Evolutionary conservation across 805 yeast species (phyloP).

Genomic region (Yarrowia porcina): DNA sequence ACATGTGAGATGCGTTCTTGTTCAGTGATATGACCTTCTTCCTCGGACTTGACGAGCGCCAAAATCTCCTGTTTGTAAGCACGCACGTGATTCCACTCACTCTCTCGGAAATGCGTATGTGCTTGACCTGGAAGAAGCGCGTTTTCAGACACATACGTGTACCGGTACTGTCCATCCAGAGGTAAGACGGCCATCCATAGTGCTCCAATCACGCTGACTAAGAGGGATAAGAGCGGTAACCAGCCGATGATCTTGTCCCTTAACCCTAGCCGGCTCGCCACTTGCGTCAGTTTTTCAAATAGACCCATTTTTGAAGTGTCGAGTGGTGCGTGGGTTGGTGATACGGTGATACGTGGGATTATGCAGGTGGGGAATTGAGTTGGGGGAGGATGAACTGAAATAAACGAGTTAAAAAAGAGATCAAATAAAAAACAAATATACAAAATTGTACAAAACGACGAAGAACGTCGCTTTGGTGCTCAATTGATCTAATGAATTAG

Average conservation of each 20-base stretch:
- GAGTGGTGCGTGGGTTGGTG: not conserved
- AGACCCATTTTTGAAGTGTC: constrained; percentile 37
- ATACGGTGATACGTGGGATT: not conserved
- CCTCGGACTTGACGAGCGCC: constrained; percentile 34
- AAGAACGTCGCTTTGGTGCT: no score
- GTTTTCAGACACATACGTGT: constrained; percentile 88
- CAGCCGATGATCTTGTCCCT: constrained; percentile 31
- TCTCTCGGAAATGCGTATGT: constrained; percentile 82
- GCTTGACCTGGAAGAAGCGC: constrained; percentile 98
- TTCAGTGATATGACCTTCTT: constrained; percentile 22
- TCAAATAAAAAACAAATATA: no score
- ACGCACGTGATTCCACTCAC: constrained; percentile 88
- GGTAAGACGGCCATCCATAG: constrained; percentile 64
- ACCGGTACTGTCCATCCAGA: constrained; percentile 72
- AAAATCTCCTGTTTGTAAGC: constrained; percentile 71
- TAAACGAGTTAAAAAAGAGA: no score
- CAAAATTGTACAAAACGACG: no score
- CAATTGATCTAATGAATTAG: no score
- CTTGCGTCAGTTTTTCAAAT: constrained; percentile 36
- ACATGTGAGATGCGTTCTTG: constrained; percentile 47
- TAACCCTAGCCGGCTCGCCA: constrained; percentile 35
- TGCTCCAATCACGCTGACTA: constrained; percentile 43
- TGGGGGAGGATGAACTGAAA: not conserved
- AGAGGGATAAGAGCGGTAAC: constrained; percentile 36
- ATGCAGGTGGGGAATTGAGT: not conserved